Percentiles rank a stretch among this genome's conserved stretches.
These are phyloP conservation scores for Solanum chiquidenum DNA, from an alignment of 257 asterid species.

Conservation along the genomic window DNA sequence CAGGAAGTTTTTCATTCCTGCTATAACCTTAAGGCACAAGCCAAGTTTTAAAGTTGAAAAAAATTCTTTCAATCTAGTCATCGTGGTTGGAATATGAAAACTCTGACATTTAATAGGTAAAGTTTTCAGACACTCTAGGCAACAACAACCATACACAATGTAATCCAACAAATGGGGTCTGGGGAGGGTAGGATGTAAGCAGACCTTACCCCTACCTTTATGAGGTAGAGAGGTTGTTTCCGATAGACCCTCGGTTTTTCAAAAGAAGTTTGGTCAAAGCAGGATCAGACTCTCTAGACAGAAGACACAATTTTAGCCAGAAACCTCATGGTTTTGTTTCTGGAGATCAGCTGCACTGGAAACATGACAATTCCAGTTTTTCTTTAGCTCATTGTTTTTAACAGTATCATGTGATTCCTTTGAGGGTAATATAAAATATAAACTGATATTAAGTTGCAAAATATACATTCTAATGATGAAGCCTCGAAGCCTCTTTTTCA, in stretches of 20 bases:
- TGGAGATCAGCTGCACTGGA: not conserved
- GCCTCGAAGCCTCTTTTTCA: not conserved
- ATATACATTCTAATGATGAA: not conserved
- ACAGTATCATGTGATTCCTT: not conserved
- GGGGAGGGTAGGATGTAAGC: not conserved
- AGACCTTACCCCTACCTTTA: not conserved
- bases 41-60: not conserved
- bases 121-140: not conserved
- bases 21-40: not conserved
- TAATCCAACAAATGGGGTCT: not conserved
- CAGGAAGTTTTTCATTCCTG: not conserved
- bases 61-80: not conserved
- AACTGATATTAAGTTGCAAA: not conserved
- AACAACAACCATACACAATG: not conserved
- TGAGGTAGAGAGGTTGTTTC: not conserved
- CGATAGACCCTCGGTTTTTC: not conserved
- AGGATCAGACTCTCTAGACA: not conserved
- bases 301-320: not conserved
- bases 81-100: not conserved
- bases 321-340: not conserved
- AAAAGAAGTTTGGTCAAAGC: not conserved
- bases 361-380: not conserved
- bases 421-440: not conserved
- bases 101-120: not conserved
- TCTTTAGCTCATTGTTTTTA: not conserved